A percentile compares a stretch with the other conserved stretches of the same genome.
phyloP scores from a whole-genome alignment of 129 eudicot genomes.

The Chrysanthemum makinoi region DNA sequence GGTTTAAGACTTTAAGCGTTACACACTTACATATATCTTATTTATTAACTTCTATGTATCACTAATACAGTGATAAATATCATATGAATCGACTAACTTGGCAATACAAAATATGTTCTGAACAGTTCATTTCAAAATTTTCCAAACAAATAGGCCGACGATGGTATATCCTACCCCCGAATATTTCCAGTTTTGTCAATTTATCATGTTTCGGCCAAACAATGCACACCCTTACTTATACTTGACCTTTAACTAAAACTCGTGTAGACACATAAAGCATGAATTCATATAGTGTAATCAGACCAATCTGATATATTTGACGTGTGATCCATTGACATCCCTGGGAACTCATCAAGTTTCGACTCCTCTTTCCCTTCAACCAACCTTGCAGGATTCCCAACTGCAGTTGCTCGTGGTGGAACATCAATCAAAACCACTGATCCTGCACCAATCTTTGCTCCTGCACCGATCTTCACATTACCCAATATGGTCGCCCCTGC shows the following conservation, averaged over 20 bases:
- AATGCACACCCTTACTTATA: background rate
- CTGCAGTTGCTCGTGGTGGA: constrained; percentile 78
- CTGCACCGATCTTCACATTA: constrained; percentile 67
- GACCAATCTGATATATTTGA: constrained; percentile 77
- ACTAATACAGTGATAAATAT: too few relatives aligned
- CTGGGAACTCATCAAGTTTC: constrained; percentile 63
- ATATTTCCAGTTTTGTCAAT: background rate
- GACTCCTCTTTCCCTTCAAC: constrained; percentile 68
- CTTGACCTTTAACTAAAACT: too few relatives aligned
- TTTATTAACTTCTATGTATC: too few relatives aligned
- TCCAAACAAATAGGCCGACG: background rate
- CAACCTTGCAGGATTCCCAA: constrained; percentile 90
- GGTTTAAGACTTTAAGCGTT: too few relatives aligned
- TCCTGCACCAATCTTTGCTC: constrained; percentile 87
- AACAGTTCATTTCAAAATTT: background rate
- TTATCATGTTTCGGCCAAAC: background rate
- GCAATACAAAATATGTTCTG: background rate
- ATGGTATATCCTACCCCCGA: background rate
- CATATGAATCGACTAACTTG: background rate
- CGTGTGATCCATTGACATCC: constrained; percentile 89
- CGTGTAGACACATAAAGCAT: background rate
- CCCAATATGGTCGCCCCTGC: constrained; percentile 86
- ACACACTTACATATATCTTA: too few relatives aligned
- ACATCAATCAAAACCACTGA: constrained; percentile 80
- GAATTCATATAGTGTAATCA: constrained; percentile 52